Conservation (phyloP, 306 rosid species). For the Vachellia collinsii region DNA sequence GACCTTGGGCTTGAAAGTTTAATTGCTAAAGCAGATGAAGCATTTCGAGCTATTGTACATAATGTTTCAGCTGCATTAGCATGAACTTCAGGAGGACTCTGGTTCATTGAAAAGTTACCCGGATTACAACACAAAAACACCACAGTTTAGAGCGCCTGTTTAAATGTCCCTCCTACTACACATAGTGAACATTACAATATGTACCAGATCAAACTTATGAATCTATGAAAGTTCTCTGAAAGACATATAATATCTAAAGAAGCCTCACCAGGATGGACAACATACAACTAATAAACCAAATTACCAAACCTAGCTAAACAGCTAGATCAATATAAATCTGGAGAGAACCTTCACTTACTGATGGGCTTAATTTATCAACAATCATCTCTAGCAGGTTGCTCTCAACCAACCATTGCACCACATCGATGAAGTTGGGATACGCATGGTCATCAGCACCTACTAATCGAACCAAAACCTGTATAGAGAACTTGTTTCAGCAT, state of each 20-base stretch:
- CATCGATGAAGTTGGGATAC: constrained; percentile 93
- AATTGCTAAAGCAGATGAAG: constrained; percentile 83
- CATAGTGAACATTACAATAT: not conserved
- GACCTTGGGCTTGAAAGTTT: constrained; percentile 97
- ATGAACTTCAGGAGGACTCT: constrained; percentile 95
- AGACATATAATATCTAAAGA: not conserved
- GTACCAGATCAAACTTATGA: not conserved
- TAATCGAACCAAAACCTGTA: constrained; percentile 92
- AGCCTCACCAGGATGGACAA: constrained; percentile 5
- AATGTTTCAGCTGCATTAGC: constrained; percentile 94
- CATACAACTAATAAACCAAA: constrained; percentile 19
- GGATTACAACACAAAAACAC: constrained; percentile 14
- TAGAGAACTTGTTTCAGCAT: constrained; percentile 38
- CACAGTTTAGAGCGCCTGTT: not conserved
- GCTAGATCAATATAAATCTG: constrained; percentile 29
- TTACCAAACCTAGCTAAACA: constrained; percentile 24
- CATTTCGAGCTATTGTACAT: constrained; percentile 84
- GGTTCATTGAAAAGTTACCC: constrained; percentile 44
- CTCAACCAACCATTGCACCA: constrained; percentile 96
- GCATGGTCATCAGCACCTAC: constrained; percentile 94
- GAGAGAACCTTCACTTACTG: constrained; percentile 62
- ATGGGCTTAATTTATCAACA: constrained; percentile 87
- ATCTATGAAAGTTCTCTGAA: not conserved
- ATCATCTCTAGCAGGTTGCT: constrained; percentile 97
- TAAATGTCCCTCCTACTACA: constrained; percentile 32